phyloP scores from a whole-genome alignment of 164 flowering plant genomes.

The Kingdonia uniflora region DNA sequence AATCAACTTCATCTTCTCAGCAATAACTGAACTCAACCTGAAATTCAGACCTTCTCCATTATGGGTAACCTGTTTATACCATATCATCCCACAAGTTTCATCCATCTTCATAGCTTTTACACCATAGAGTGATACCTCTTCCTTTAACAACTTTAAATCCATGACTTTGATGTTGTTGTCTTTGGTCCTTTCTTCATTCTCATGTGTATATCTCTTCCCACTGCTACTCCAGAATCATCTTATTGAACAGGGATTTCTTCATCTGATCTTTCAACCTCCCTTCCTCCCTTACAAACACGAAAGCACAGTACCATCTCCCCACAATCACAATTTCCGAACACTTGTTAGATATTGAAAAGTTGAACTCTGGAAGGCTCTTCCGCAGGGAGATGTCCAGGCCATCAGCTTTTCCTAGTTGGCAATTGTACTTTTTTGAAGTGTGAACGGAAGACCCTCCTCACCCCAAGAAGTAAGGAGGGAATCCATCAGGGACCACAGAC shows the following conservation, averaged over 20 bases:
- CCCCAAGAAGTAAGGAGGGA: background rate
- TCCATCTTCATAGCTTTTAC: background rate
- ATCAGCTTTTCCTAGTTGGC: no score
- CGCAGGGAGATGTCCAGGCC: background rate
- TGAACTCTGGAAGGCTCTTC: background rate
- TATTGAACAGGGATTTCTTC: no score
- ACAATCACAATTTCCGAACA: background rate
- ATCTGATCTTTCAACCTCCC: background rate
- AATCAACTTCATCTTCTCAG: background rate
- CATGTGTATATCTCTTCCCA: constrained; percentile 9
- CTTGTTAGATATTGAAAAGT: background rate
- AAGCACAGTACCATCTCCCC: constrained; percentile 2
- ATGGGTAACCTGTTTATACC: background rate
- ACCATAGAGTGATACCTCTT: background rate
- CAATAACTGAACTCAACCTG: no score
- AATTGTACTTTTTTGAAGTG: background rate
- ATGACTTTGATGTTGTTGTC: no score
- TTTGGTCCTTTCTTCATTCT: background rate
- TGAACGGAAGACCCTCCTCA: background rate
- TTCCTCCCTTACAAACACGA: background rate
- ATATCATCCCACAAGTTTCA: no score
- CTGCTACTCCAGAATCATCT: background rate
- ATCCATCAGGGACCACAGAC: background rate
- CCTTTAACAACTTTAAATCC: background rate
- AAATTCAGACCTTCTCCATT: background rate